Evolutionary conservation across 1,139 yeast genomes (phyloP).

Genomic region (Chernovozyma sophiae-reginae): DNA sequence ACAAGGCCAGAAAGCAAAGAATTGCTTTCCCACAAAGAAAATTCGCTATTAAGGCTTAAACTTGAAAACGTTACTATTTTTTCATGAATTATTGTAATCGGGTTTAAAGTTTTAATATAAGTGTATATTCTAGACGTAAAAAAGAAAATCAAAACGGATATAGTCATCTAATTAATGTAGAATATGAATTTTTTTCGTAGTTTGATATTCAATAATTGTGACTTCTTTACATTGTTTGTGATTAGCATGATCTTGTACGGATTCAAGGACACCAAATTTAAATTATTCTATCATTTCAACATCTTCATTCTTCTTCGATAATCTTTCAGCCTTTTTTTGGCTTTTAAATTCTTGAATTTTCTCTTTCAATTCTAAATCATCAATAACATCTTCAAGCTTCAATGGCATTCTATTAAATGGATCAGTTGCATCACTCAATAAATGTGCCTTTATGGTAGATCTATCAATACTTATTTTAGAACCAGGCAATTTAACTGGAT

Average conservation of each 20-base stretch:
- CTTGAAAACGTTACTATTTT: slow-evolving; percentile 11
- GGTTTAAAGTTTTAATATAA: slow-evolving; percentile 18
- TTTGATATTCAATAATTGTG: neutral
- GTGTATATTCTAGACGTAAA: slow-evolving; percentile 14
- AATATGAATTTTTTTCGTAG: neutral
- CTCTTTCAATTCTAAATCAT: slow-evolving; percentile 61
- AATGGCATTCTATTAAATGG: slow-evolving; percentile 95
- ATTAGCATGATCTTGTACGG: too few species aligned
- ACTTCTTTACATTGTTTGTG: neutral
- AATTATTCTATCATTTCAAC: slow-evolving; percentile 1
- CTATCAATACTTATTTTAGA: slow-evolving; percentile 83
- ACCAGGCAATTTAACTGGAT: slow-evolving; percentile 88
- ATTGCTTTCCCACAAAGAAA: slow-evolving; percentile 98
- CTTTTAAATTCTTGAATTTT: slow-evolving; percentile 58
- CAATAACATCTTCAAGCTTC: slow-evolving; percentile 80
- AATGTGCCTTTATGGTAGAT: slow-evolving; percentile 88
- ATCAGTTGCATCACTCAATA: slow-evolving; percentile 91
- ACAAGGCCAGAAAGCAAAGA: slow-evolving; percentile 86
- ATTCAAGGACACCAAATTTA: too few species aligned
- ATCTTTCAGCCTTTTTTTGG: slow-evolving; percentile 24
- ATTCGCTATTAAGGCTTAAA: slow-evolving; percentile 97
- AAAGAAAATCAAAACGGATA: neutral
- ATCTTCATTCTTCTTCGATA: slow-evolving; percentile 1
- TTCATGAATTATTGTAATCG: slow-evolving; percentile 11
- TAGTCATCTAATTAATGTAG: neutral